phyloP scores from a whole-genome alignment of 768 basidiomycete genomes.

The Termitomyces sp. region DNA sequence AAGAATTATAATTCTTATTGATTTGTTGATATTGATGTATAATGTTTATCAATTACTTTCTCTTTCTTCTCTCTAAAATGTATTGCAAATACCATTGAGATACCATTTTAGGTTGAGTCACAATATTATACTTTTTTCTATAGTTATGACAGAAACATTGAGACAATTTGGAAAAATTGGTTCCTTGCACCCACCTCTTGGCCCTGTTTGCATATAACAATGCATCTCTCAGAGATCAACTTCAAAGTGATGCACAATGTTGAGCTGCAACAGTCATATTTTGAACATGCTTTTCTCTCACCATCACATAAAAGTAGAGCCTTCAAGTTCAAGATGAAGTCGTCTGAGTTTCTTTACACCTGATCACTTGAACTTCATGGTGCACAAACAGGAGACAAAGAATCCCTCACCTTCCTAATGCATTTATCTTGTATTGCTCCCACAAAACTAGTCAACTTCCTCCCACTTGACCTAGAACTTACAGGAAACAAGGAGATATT shows the following conservation, averaged over 20 bases:
- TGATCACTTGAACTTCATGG: neutral
- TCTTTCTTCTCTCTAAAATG: too few species aligned
- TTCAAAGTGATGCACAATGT: neutral
- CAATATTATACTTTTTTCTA: too few species aligned
- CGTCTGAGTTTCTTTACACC: neutral
- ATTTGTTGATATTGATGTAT: too few species aligned
- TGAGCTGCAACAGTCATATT: neutral
- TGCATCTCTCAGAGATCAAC: neutral
- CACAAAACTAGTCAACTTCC: neutral
- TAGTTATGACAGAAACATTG: too few species aligned
- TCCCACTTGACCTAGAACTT: neutral
- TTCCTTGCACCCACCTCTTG: too few species aligned
- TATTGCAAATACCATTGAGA: too few species aligned
- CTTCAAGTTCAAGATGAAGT: neutral
- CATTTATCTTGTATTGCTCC: constrained; percentile 1
- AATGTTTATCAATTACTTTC: too few species aligned
- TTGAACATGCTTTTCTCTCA: neutral
- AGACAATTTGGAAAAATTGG: too few species aligned
- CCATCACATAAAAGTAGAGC: neutral
- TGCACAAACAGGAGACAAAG: neutral
- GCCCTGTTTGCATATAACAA: neutral
- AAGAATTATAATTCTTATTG: too few species aligned
- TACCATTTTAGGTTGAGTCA: too few species aligned
- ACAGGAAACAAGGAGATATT: neutral
- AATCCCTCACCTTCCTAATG: constrained; percentile 1